phyloP scores from a whole-genome alignment of 345 rosid genomes.

The Populus pruinosa region DNA sequence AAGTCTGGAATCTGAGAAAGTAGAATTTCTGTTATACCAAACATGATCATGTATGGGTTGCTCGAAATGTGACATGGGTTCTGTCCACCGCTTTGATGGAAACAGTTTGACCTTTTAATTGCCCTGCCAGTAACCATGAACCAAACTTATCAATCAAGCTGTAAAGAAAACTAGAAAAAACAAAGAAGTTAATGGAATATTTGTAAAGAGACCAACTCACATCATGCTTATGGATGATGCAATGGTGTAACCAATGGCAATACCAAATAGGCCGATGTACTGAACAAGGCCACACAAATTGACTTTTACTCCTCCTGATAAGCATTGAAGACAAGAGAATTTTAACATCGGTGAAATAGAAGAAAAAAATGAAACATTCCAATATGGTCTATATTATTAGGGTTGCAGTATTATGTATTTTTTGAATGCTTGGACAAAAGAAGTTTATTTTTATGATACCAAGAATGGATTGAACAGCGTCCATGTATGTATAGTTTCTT shows the following conservation, averaged over 20 bases:
- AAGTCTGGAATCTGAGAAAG: conserved; percentile 17
- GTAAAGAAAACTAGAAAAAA: not conserved
- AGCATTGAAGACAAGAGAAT: not conserved
- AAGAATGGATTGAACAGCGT: conserved; percentile 39
- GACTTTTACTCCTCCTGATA: conserved; percentile 7
- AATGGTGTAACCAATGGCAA: conserved; percentile 7
- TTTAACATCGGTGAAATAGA: not conserved
- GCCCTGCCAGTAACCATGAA: conserved; percentile 6
- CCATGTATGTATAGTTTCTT: conserved; percentile 43
- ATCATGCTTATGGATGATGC: conserved; percentile 9
- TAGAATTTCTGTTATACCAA: conserved; percentile 1
- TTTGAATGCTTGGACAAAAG: not conserved
- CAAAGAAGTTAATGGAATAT: not conserved
- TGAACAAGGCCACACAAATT: conserved; percentile 9
- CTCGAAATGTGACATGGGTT: conserved; percentile 9
- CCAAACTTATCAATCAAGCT: not conserved
- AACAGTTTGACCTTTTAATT: conserved; percentile 6
- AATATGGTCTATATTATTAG: not conserved
- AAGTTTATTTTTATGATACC: conserved; percentile 19
- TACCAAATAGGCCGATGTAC: conserved; percentile 5
- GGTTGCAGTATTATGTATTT: not conserved
- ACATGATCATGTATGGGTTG: conserved; percentile 12
- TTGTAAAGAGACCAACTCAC: not conserved
- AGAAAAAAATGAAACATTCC: not conserved
- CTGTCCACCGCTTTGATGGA: conserved; percentile 1